A percentile compares a stretch with the other conserved stretches of the same genome.
Conservation (phyloP, 139 green algal genomes). For the Edaphochlamys debaryana region DNA sequence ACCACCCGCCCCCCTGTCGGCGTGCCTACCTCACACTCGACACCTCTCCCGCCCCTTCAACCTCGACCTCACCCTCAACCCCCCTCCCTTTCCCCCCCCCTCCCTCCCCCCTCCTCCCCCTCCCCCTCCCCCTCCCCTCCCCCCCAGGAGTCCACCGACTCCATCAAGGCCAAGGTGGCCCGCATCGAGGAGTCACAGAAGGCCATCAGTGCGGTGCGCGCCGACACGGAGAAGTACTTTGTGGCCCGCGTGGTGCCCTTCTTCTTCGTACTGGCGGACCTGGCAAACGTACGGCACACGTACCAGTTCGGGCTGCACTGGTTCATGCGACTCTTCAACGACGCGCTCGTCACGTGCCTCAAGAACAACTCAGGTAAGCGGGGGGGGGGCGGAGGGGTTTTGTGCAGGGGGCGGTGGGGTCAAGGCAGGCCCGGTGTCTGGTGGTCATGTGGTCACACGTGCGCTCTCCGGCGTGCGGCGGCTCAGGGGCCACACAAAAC, state of each 20-base stretch:
- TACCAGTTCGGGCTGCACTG: slow-evolving; percentile 61
- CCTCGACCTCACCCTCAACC: too few species aligned
- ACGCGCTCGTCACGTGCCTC: slow-evolving; percentile 48
- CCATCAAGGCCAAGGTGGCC: slow-evolving; percentile 53
- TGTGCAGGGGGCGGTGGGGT: too few species aligned
- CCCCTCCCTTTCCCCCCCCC: background rate
- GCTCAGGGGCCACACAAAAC: too few species aligned
- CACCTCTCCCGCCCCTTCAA: too few species aligned
- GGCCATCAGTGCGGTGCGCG: slow-evolving; percentile 35
- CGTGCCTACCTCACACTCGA: too few species aligned
- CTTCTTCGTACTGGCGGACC: slow-evolving; percentile 55
- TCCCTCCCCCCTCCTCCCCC: background rate
- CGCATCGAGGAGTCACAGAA: slow-evolving; percentile 51
- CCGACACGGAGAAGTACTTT: slow-evolving; percentile 50
- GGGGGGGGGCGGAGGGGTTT: too few species aligned
- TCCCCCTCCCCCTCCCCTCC: background rate
- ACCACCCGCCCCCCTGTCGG: background rate
- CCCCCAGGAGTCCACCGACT: slow-evolving; percentile 38
- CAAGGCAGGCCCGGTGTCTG: too few species aligned
- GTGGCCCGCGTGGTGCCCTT: slow-evolving; percentile 45
- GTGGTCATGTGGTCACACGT: too few species aligned
- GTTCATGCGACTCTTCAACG: slow-evolving; percentile 55
- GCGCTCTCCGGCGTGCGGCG: too few species aligned
- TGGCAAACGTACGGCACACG: slow-evolving; percentile 46
- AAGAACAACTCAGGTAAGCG: slow-evolving; percentile 32